These are phyloP conservation scores for Globisporangium canariense DNA, from an alignment of 352 stramenopile species.

Conservation along the genomic window DNA sequence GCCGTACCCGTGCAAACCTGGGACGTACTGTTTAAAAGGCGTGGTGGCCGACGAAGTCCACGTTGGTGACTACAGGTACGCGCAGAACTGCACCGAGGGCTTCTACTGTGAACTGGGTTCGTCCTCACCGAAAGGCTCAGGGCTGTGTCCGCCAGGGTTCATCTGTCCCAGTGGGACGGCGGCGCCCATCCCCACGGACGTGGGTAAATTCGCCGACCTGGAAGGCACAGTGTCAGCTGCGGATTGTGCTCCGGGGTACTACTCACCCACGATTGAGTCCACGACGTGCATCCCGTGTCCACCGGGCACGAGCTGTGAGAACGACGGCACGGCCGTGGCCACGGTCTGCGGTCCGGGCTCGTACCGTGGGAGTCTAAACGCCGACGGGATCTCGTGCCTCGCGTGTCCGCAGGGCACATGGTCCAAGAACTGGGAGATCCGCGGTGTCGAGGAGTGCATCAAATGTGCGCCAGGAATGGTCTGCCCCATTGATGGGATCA, in stretches of 20 bases:
- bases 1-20: slow-evolving; percentile 93
- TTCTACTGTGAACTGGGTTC: slow-evolving; percentile 96
- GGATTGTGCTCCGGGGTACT: slow-evolving; percentile 93
- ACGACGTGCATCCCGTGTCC: slow-evolving; percentile 90
- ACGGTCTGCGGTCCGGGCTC: slow-evolving; percentile 91
- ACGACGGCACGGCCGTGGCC: slow-evolving; percentile 86
- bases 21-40: slow-evolving; percentile 95
- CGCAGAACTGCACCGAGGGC: slow-evolving; percentile 92
- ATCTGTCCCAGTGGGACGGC: slow-evolving; percentile 93
- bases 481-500: slow-evolving; percentile 95
- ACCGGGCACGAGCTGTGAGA: slow-evolving; percentile 88
- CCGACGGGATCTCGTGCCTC: slow-evolving; percentile 89
- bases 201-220: slow-evolving; percentile 89
- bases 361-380: slow-evolving; percentile 84
- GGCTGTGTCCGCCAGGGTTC: slow-evolving; percentile 93
- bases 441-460: slow-evolving; percentile 91
- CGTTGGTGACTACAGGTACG: slow-evolving; percentile 85
- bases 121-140: slow-evolving; percentile 89
- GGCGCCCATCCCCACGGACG: slow-evolving; percentile 90
- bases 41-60: slow-evolving; percentile 89
- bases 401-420: slow-evolving; percentile 94
- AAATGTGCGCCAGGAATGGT: slow-evolving; percentile 91
- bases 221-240: slow-evolving; percentile 90
- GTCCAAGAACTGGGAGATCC: slow-evolving; percentile 98
- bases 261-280: slow-evolving; percentile 96